Evolutionary conservation across 768 basidiomycete species (phyloP).

Genomic region (Lentinula aciculospora): DNA sequence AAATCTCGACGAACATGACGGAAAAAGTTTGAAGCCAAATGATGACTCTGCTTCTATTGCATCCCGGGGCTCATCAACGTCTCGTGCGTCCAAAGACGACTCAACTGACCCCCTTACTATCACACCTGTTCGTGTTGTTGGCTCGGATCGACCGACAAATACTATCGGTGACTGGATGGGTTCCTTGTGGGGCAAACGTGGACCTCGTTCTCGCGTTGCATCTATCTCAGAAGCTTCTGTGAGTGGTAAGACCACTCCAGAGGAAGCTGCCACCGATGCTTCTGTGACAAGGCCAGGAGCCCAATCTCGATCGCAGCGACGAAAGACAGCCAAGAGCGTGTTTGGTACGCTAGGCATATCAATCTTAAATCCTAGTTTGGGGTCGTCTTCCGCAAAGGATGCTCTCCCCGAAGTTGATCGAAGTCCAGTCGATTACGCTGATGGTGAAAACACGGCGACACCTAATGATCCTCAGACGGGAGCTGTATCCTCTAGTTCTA

Average conservation of each 20-base stretch:
- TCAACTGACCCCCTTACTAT: background rate
- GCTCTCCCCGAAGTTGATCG: constrained; percentile 5
- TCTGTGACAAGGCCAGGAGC: background rate
- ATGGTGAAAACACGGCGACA: background rate
- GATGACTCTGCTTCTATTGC: background rate
- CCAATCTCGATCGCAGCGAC: constrained; percentile 17
- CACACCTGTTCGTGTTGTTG: background rate
- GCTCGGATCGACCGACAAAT: constrained; percentile 12
- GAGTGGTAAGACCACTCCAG: background rate
- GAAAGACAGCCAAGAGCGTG: constrained; percentile 54
- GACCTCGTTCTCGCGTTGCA: constrained; percentile 13
- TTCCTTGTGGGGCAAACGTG: constrained; percentile 59
- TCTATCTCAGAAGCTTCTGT: background rate
- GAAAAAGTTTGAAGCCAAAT: background rate
- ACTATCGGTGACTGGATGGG: constrained; percentile 72
- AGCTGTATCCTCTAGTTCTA: background rate
- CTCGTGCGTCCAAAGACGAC: background rate
- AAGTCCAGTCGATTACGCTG: background rate
- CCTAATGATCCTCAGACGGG: constrained; percentile 1
- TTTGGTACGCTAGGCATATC: constrained; percentile 72
- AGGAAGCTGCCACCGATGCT: background rate
- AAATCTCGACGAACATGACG: constrained; percentile 9
- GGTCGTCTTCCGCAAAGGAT: constrained; percentile 9
- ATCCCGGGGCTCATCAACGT: background rate
- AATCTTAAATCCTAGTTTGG: constrained; percentile 46